Evolutionary conservation across 768 basidiomycete genomes (phyloP), one percentile per base, ranked within the genome.

Genomic region (Podaxis rugospora): DNA sequence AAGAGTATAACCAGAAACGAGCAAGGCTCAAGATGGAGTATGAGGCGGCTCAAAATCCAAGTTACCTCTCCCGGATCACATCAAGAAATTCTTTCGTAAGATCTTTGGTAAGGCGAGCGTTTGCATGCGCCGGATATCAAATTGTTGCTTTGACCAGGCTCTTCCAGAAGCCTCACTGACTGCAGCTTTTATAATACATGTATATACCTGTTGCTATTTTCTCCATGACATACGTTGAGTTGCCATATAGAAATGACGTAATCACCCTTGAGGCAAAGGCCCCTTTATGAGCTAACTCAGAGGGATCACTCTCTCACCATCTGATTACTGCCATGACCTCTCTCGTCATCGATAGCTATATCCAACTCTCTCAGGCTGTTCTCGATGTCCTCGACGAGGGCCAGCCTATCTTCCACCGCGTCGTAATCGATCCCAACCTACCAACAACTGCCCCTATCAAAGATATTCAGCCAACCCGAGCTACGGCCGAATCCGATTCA

Each of bases 331-430:
- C 39, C 51, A 60, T 60, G 59, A 32, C 59, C 28, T 60, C 59
- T 14, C 59, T 60, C 39, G 51, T 60, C 42, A 60, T 60, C 51
- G 59, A 60, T 47, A 53, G 59, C 39, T 60, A 53, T 51, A 60
- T 60, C 42, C 14, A 60, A 32, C 59, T 60, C 35, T 51, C 59
- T 25, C 46, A 57, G 23, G 56, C 56, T 21, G 44, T 60, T 28
- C 51, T 60, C 27, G 59, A 60, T 51, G 59, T 60, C 32, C 59
- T 60, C 13, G 59, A 60, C 28, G 59, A 60, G 13, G 59, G 59
- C 40, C 40, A 60, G 21, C 59, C 59, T 10, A 36, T 60, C 28
- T 60, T 60, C 18, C 59, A 60, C 42, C 59, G 59, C 27, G 51
- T 60, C 42, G 21, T 53, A 7, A 32, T 60, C 18, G 28, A 40